Evolutionary conservation across 345 rosid species (phyloP), one percentile per base, ranked within the genome.

Genomic region (Fremontodendron californicum): DNA sequence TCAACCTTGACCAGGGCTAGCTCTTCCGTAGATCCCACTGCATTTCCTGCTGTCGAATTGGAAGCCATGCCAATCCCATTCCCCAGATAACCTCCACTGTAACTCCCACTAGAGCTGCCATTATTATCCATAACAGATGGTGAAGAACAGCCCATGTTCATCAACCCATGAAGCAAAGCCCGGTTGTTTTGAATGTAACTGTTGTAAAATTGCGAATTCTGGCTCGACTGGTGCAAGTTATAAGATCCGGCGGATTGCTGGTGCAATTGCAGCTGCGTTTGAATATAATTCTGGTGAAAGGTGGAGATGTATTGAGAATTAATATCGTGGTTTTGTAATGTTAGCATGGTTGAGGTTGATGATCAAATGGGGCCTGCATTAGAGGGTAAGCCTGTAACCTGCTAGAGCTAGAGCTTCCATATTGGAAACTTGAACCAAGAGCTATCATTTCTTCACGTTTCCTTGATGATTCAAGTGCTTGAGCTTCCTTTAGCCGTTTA

Each of bases 401-500:
- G 69, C 87, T 83, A 25, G 92, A 81, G 82, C 79, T 85, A 3
- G 94, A 81, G 78, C 87, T 76, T 64, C 94, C 94, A 8, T 92
- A 92, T 10, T 85, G 94, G 52, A 88, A 87, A 70, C 73, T 78
- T 73, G 99, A 90, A 13, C 92, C 91, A 2, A 93, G 90, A 10
- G 95, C 95, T 4, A 93, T 85, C 91, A 94, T 89, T 84, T 96
- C 97, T 57, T 96, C 97, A 0, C 95, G 87, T 80, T 91, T 91
- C 77, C 93, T 81, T 3, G 97, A 90, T 0, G 94, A 85, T 83
- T 96, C 99, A 3, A 96, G 74, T 8, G 98, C 99, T 60, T 94
- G 99, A n/a, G 99, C 99, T 78, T 96, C 99, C 81, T 96, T 96
- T 10, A 96, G 88, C 13, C 98, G 74, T 74, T 96, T 96, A 9